These are phyloP conservation scores for Amauroascus niger DNA, from an alignment of 2,329 filamentous ascomycete genomes.

Conservation along the genomic window DNA sequence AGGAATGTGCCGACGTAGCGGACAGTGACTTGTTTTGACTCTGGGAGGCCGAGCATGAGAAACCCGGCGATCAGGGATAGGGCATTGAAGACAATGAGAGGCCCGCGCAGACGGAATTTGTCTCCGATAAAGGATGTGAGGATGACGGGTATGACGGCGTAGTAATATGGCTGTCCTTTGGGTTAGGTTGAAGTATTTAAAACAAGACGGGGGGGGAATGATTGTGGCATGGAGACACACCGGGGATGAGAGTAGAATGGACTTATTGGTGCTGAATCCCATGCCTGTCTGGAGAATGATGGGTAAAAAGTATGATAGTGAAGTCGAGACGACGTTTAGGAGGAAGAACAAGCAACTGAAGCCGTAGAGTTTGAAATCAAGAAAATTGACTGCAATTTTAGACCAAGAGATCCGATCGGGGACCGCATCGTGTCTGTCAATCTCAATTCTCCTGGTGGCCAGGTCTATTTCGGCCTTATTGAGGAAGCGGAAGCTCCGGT, in stretches of 20 bases:
- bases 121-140: conserved; percentile 56
- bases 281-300: conserved; percentile 48
- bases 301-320: conserved; percentile 56
- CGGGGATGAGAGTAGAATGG: conserved; percentile 55
- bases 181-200: neutral
- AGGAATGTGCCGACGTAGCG: conserved; percentile 57
- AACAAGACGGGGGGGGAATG: neutral
- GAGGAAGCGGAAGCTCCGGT: conserved; percentile 50
- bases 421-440: conserved; percentile 52
- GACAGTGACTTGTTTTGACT: conserved; percentile 45
- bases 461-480: conserved; percentile 47
- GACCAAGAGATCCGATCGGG: conserved; percentile 48
- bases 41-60: conserved; percentile 53
- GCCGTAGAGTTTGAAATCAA: conserved; percentile 54
- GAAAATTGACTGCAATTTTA: conserved; percentile 48
- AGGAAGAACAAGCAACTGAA: conserved; percentile 58
- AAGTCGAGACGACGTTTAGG: conserved; percentile 57
- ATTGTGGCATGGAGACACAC: conserved; percentile 20
- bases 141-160: conserved; percentile 54
- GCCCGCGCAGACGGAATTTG: conserved; percentile 49
- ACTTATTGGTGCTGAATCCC: conserved; percentile 44
- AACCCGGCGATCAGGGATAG: conserved; percentile 54
- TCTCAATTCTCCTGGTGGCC: conserved; percentile 49
- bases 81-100: conserved; percentile 56
- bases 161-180: conserved; percentile 52